These are phyloP conservation scores for Hypoxylon rubiginosum DNA, from an alignment of 2,329 filamentous ascomycete genomes.

Conservation along the genomic window DNA sequence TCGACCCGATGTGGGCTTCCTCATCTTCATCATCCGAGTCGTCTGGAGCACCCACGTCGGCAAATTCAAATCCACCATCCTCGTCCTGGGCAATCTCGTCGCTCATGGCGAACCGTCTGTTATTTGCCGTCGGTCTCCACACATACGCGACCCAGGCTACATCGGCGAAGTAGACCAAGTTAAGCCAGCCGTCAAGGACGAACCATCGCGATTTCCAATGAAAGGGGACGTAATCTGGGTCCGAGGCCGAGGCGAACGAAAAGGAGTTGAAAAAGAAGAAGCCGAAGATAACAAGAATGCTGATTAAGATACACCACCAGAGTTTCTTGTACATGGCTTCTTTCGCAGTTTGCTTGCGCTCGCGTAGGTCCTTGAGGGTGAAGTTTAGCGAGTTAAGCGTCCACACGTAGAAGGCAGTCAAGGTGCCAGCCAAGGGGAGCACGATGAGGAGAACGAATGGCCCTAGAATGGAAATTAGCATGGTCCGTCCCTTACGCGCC, in stretches of 20 bases:
- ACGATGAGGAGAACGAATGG: conserved; percentile 94
- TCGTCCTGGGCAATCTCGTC: conserved; percentile 99
- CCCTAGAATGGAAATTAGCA: conserved; percentile 62
- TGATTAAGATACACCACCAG: conserved; percentile 96
- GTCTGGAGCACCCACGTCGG: conserved; percentile 84
- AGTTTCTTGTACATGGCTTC: conserved; percentile 97
- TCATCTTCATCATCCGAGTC: conserved; percentile 71
- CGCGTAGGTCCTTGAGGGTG: conserved; percentile 95
- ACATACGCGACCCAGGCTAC: conserved; percentile 94
- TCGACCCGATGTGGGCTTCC: conserved; percentile 64
- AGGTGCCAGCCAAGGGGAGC: conserved; percentile 87
- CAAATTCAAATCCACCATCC: conserved; percentile 94
- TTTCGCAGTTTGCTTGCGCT: conserved; percentile 94
- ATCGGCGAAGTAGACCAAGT: conserved; percentile 94
- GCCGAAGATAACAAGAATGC: conserved; percentile 94
- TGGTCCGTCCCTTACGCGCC: not conserved
- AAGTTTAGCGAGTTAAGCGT: conserved; percentile 94
- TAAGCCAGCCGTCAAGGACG: conserved; percentile 95
- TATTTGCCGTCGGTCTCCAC: conserved; percentile 97
- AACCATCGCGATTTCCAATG: conserved; percentile 99
- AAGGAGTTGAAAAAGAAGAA: conserved; percentile 99
- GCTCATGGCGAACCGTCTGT: conserved; percentile 97
- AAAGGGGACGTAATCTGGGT: conserved; percentile 91
- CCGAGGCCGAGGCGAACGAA: conserved; percentile 86
- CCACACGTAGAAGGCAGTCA: conserved; percentile 99